Evolutionary conservation across 208 protist species (phyloP).

Genomic region (Wallacemonas collosoma): DNA sequence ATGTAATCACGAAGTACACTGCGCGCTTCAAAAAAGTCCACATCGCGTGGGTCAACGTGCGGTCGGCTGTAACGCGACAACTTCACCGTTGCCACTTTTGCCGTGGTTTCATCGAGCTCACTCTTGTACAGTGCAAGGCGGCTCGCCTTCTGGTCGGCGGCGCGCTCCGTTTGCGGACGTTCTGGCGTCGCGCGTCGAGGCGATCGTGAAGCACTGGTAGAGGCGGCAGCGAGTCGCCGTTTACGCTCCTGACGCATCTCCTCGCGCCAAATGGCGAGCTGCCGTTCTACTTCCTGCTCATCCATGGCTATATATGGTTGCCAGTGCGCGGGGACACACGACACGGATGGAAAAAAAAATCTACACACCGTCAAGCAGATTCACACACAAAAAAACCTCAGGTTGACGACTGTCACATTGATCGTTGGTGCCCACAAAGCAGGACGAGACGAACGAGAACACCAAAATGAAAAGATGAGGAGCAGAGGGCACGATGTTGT

Average conservation of each 20-base stretch:
- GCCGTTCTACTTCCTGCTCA: constrained; percentile 29
- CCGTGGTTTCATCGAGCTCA: constrained; percentile 28
- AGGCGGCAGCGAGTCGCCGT: constrained; percentile 21
- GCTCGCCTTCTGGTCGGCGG: not conserved
- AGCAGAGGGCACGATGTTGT: too few species aligned
- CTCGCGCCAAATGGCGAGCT: constrained; percentile 28
- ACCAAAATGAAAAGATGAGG: too few species aligned
- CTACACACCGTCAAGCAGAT: not conserved
- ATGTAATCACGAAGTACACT: constrained; percentile 43
- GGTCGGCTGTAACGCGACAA: constrained; percentile 11
- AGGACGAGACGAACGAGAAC: too few species aligned
- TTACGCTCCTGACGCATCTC: constrained; percentile 42
- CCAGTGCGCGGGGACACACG: not conserved
- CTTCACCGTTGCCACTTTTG: not conserved
- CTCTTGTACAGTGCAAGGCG: constrained; percentile 30
- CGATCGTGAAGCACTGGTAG: constrained; percentile 3
- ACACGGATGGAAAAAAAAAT: constrained; percentile 1
- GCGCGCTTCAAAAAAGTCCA: constrained; percentile 28
- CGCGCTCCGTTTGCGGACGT: not conserved
- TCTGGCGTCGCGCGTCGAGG: not conserved
- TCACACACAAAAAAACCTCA: too few species aligned
- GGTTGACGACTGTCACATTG: too few species aligned
- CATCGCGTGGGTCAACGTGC: constrained; percentile 21
- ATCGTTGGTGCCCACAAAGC: too few species aligned
- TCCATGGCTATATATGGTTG: not conserved